Evolutionary conservation across 2,329 filamentous ascomycete genomes (phyloP).

Genomic region (Colletotrichum viniferum): DNA sequence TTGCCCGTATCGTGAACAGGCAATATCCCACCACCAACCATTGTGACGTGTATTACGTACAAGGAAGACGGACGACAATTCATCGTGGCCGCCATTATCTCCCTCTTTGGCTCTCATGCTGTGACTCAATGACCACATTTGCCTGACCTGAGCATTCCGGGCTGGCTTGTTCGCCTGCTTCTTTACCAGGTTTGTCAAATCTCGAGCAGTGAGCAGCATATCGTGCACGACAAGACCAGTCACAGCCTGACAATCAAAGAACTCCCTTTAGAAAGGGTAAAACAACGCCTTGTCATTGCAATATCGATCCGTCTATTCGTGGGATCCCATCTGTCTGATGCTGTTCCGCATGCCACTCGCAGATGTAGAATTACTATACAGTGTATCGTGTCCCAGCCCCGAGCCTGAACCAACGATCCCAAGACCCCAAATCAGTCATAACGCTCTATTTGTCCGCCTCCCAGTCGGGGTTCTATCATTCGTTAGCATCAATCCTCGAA

Average conservation of each 20-base stretch:
- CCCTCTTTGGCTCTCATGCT: background rate
- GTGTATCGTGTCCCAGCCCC: constrained; percentile 20
- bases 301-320: constrained; percentile 18
- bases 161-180: background rate
- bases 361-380: constrained; percentile 23
- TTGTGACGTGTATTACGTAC: constrained; percentile 12
- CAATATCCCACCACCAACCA: constrained; percentile 2
- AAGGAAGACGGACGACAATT: background rate
- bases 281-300: constrained; percentile 9
- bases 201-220: background rate
- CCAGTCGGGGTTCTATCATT: constrained; percentile 59
- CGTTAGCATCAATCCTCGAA: background rate
- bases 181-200: background rate
- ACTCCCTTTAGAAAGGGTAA: background rate
- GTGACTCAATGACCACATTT: background rate
- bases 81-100: background rate
- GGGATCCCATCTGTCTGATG: constrained; percentile 15
- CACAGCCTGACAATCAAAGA: background rate
- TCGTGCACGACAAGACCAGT: background rate
- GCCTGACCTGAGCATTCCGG: background rate
- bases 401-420: constrained; percentile 19
- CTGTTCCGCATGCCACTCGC: constrained; percentile 17
- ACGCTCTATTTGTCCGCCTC: constrained; percentile 49
- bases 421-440: background rate
- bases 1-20: background rate